Percentiles rank a stretch among this genome's conserved stretches.
These are phyloP conservation scores for Gastrodia elata DNA, from an alignment of 106 monocot genomes.

Conservation along the genomic window DNA sequence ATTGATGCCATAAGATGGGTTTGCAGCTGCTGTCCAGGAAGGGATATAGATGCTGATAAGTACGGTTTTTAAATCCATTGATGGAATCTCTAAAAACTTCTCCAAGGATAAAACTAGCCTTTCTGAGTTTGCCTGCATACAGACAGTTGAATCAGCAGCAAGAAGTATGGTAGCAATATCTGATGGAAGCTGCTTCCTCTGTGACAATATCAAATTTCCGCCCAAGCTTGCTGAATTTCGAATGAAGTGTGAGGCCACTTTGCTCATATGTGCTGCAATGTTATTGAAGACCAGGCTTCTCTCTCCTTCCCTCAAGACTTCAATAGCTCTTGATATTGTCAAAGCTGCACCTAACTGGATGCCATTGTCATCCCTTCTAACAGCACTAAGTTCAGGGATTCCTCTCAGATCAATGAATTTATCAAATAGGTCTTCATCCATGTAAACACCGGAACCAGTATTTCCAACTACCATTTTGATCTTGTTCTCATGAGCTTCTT, in stretches of 20 bases:
- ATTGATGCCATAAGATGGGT: not conserved
- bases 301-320: conserved; percentile 34
- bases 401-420: conserved; percentile 55
- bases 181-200: conserved; percentile 58
- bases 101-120: conserved; percentile 38
- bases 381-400: conserved; percentile 44
- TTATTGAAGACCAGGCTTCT: conserved; percentile 34
- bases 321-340: conserved; percentile 61
- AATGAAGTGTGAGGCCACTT: conserved; percentile 63
- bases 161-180: conserved; percentile 87
- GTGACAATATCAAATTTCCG: conserved; percentile 80
- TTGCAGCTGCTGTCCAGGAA: conserved; percentile 15
- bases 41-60: conserved; percentile 61
- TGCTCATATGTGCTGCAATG: conserved; percentile 68
- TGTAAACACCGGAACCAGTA: conserved; percentile 68
- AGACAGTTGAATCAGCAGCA: conserved; percentile 45
- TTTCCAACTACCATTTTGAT: conserved; percentile 63
- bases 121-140: conserved; percentile 23
- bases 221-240: conserved; percentile 74
- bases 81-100: conserved; percentile 45
- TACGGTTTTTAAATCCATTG: conserved; percentile 29
- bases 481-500: not conserved
- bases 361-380: conserved; percentile 30
- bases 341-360: conserved; percentile 68
- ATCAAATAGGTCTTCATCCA: conserved; percentile 37